phyloP scores from a whole-genome alignment of 306 rosid genomes.

The Oxytropis ochrocephala region DNA sequence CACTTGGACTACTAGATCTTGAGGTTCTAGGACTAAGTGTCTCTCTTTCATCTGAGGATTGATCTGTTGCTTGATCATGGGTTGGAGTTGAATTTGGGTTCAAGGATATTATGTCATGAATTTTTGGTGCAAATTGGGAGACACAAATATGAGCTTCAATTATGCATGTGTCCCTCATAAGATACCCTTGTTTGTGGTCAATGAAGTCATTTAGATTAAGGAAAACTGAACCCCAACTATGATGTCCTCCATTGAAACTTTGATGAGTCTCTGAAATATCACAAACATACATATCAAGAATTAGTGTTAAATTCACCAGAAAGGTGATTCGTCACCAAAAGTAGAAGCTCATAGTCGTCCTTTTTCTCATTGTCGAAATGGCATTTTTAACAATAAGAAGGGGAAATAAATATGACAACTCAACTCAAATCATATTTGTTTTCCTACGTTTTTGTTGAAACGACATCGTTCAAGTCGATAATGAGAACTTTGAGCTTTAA shows the following conservation, averaged over 20 bases:
- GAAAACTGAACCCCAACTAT: constrained; percentile 85
- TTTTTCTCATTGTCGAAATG: too few relatives aligned
- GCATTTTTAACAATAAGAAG: too few relatives aligned
- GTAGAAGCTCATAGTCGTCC: too few relatives aligned
- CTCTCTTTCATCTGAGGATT: constrained; percentile 9
- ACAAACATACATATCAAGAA: not conserved
- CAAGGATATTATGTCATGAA: not conserved
- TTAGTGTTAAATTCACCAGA: not conserved
- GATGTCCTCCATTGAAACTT: constrained; percentile 75
- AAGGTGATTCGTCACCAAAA: too few relatives aligned
- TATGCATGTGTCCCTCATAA: constrained; percentile 59
- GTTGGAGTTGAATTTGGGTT: not conserved
- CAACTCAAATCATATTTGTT: too few relatives aligned
- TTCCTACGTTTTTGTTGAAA: too few relatives aligned
- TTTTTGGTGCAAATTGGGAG: constrained; percentile 12
- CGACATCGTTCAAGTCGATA: too few relatives aligned
- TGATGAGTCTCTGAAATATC: constrained; percentile 60
- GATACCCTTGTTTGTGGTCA: constrained; percentile 61
- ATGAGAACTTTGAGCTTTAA: too few relatives aligned
- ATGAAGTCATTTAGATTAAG: constrained; percentile 59
- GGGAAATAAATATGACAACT: too few relatives aligned
- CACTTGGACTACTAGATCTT: constrained; percentile 1
- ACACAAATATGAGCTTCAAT: constrained; percentile 78
- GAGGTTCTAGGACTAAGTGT: constrained; percentile 1
- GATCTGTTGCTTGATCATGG: constrained; percentile 1